Percentiles rank a stretch among this genome's conserved stretches.
phyloP scores from a whole-genome alignment of 257 asterid genomes.

The Thymus quinquecostatus region DNA sequence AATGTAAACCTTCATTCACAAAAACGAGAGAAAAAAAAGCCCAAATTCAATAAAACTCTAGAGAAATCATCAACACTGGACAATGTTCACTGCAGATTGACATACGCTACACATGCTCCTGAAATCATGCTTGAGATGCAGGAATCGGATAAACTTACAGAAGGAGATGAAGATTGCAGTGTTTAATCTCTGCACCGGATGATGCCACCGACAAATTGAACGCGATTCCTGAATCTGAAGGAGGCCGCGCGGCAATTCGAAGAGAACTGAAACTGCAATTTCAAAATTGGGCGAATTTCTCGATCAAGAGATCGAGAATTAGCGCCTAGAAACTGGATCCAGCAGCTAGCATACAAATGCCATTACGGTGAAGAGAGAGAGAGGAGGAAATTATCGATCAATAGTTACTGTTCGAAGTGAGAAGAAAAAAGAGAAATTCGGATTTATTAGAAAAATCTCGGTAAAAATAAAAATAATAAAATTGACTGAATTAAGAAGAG shows the following conservation, averaged over 20 bases:
- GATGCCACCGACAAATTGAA: conserved; percentile 14
- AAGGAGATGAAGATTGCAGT: conserved; percentile 17
- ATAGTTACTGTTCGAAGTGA: neutral
- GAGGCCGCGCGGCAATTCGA: conserved; percentile 10
- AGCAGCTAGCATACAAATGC: neutral
- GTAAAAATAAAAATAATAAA: neutral
- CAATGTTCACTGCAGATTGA: conserved; percentile 1
- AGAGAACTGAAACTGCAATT: neutral
- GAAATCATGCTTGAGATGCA: conserved; percentile 21
- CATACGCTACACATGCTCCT: neutral
- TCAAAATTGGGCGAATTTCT: neutral
- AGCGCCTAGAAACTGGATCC: conserved; percentile 27
- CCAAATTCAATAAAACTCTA: neutral
- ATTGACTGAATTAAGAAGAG: neutral
- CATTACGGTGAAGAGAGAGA: conserved; percentile 14
- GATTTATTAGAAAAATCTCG: neutral
- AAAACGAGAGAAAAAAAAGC: neutral
- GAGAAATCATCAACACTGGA: neutral
- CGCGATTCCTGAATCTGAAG: conserved; percentile 12
- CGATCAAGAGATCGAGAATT: conserved; percentile 20
- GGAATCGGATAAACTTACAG: conserved; percentile 13
- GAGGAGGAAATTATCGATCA: neutral
- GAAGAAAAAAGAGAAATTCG: neutral
- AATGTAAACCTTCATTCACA: neutral
- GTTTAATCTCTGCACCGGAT: conserved; percentile 4